Base-by-base conservation (phyloP, 106 monocot genomes). In the Dendrobium officinale region DNA sequence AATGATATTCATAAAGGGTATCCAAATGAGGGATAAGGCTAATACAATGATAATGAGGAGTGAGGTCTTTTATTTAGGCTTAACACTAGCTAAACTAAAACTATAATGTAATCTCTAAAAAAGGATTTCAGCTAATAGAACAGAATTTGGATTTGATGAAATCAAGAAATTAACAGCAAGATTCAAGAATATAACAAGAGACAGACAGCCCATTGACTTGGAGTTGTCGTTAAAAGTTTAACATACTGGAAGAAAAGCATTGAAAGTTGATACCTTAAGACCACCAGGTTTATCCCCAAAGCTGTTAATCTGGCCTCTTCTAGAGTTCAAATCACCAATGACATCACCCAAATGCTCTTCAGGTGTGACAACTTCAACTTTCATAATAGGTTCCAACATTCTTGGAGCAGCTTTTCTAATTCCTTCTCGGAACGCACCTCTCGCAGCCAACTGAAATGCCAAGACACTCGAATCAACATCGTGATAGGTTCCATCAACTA, bases 301-400 rank as follows among this genome's bases (percentile, higher is more conserved):
- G 82, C 49, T 95, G 73, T 92, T 91, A 61, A 98, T 92, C 31
- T 88, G 84, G 44, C 97, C 97, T 89, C 97, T 92, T 83, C 97
- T 90, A 29, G 94, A 92, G 88, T 91, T 98, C 80, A 98, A 78
- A 89, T 98, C 97, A 78, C 97, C 97, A 82, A 98, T 98, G 42
- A 98, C 97, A 89, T 98, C 97, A 59, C 97, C 97, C 89, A 98
- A 86, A 88, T 98, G 94, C 75, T 98, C 92, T 85, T 98, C 97
- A 9, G 97, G 97, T 0, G 94, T 98, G 41, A 98, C 85, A 1
- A 98, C 97, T 82, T 98, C 97, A 75, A 98, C 94, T 73, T 88
- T 92, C 97, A 98, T 98, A n/a, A 98, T 91, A 8, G 97, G 97
- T 73, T 98, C 97, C 19, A 98, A 84, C 77, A 98, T 44, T 85